These are phyloP conservation scores for Phytophthora nicotianae DNA, from an alignment of 352 stramenopile genomes.

Conservation along the genomic window DNA sequence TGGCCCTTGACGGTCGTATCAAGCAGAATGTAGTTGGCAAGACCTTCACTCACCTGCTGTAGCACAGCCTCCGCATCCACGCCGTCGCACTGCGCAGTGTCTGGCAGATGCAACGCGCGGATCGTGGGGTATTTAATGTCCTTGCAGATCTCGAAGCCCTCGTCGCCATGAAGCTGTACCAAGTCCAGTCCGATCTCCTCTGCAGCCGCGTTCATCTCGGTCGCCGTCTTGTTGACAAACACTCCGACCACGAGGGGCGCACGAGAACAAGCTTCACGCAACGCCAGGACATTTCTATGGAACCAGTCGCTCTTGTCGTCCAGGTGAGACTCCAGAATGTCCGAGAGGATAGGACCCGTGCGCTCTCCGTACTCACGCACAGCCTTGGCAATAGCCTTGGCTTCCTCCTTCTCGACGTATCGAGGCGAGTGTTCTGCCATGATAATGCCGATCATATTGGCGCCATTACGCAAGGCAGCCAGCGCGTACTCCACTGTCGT, in stretches of 20 bases:
- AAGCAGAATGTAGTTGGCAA: conserved; percentile 92
- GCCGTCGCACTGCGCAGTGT: conserved; percentile 70
- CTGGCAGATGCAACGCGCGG: conserved; percentile 93
- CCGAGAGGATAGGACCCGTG: conserved; percentile 57
- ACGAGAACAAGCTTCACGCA: conserved; percentile 73
- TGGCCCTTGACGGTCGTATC: conserved; percentile 96
- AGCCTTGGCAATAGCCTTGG: conserved; percentile 90
- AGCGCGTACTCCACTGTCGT: conserved; percentile 94
- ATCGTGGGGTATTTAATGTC: conserved; percentile 91
- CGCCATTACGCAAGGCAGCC: conserved; percentile 89
- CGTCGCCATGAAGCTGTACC: conserved; percentile 97
- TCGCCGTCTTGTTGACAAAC: conserved; percentile 95
- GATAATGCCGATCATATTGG: conserved; percentile 98
- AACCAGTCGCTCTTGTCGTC: conserved; percentile 75
- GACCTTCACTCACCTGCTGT: conserved; percentile 60
- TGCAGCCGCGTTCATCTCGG: conserved; percentile 92
- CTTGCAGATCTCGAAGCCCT: conserved; percentile 90
- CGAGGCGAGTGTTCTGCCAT: conserved; percentile 94
- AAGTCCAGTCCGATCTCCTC: conserved; percentile 94
- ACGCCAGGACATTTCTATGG: conserved; percentile 64
- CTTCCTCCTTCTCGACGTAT: conserved; percentile 80
- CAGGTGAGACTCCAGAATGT: conserved; percentile 45
- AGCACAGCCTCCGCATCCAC: conserved; percentile 80
- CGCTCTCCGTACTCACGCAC: conserved; percentile 96
- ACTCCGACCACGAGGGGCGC: conserved; percentile 94